Base-by-base conservation (phyloP, 192 early-diverging fungal genomes). In the Coemansia sp. region DNA sequence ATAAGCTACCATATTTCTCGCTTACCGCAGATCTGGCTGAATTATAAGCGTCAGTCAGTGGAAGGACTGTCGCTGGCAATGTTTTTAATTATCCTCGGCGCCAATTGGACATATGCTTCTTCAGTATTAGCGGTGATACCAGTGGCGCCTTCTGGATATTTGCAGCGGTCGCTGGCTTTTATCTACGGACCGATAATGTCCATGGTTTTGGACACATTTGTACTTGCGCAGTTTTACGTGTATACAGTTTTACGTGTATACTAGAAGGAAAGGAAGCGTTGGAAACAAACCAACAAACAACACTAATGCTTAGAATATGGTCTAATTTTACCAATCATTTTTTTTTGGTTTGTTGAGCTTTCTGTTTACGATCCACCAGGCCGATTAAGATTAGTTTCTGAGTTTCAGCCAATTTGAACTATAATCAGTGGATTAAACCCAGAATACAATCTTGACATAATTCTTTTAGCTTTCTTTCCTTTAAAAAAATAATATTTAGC, bases 21-120 rank as follows among this genome's bases (percentile, higher is more conserved):
- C 8, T 78, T 94, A 45, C 93, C 93, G 28, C 93, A 94, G 70
- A 85, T 94, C 52, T 86, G 82, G 76, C 89, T 87, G 51, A 94
- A 93, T 71, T 76, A 73, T 65, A 65, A 75, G 20, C 65, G 88
- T 18, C 73, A 85, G 62, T 92, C 91, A 2, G 86, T 88, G 14
- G 84, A 91, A 28, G 93, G 91, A 3, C 78, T 94, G n/a, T 88
- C 91, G 5, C 84, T 90, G 28, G 73, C 84, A 9, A 88, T 94
- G 86, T 93, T 94, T 72, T 73, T 87, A 37, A 64, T 78, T 35
- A 66, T 73, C 14, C 92, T 90, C 68, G 88, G 91, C 4, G 87
- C 87, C 18, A 81, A 89, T 61, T 91, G 88, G 9, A 91, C 93
- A 55, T 65, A 93, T 55, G 72, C 72, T 3, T 2, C 45, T 1